These are phyloP conservation scores for Colletotrichum eremochloae DNA, from an alignment of 2,329 filamentous ascomycete genomes.

Conservation along the genomic window DNA sequence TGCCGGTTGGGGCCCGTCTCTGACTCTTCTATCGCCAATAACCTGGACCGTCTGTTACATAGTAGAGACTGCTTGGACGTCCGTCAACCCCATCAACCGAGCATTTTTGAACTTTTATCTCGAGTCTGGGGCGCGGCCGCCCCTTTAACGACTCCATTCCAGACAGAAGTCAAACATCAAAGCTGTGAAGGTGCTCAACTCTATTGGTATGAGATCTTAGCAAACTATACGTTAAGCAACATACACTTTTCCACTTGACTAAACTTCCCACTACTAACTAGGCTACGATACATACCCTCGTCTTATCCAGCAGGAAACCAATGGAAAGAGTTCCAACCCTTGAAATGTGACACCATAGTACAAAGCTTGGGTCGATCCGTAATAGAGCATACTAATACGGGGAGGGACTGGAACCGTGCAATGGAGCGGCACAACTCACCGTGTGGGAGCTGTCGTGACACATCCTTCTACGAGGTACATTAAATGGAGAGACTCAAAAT, in stretches of 20 bases:
- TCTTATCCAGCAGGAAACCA: background rate
- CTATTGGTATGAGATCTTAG: background rate
- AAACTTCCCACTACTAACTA: background rate
- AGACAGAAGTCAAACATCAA: slow-evolving; percentile 24
- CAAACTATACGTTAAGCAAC: background rate
- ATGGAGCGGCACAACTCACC: background rate
- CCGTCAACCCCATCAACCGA: background rate
- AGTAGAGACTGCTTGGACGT: slow-evolving; percentile 4
- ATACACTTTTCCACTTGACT: background rate
- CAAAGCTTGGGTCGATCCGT: background rate
- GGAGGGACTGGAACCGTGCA: background rate
- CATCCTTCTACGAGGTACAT: background rate
- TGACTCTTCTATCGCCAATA: slow-evolving; percentile 3
- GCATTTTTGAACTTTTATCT: slow-evolving; percentile 12
- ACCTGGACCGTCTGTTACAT: background rate
- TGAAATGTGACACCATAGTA: background rate
- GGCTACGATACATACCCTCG: background rate
- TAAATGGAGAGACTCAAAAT: background rate
- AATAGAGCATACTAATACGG: background rate
- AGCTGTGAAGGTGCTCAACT: slow-evolving; percentile 3
- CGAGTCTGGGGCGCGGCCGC: background rate
- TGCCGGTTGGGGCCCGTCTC: background rate
- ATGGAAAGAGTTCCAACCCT: background rate
- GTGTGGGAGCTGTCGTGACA: background rate
- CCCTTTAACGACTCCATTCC: slow-evolving; percentile 13